Percentiles rank a stretch among this genome's conserved stretches.
phyloP scores from a whole-genome alignment of 129 eudicot species.

The Tanacetum coccineum region DNA sequence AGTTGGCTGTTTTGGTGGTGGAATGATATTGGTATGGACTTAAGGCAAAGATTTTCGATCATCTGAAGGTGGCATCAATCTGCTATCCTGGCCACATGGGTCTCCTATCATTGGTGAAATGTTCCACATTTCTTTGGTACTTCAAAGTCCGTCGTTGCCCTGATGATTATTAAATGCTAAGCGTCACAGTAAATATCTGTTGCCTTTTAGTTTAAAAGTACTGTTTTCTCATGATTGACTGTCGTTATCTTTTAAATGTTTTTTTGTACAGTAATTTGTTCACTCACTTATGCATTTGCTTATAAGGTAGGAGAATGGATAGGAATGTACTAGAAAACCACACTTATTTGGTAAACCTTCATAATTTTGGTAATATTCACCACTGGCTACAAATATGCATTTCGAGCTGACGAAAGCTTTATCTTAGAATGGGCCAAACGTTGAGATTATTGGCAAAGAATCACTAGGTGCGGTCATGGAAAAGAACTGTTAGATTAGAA shows the following conservation, averaged over 20 bases:
- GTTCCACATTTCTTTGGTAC: constrained; percentile 54
- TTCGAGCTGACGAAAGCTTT: constrained; percentile 31
- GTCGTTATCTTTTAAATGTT: not conserved
- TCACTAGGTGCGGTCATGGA: constrained; percentile 47
- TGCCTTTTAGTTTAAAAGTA: not conserved
- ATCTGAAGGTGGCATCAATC: constrained; percentile 22
- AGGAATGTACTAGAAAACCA: constrained; percentile 46
- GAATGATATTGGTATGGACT: constrained; percentile 46
- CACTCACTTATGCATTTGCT: not conserved
- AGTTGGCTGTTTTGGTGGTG: constrained; percentile 49
- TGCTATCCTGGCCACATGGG: constrained; percentile 71
- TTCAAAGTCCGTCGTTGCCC: constrained; percentile 50
- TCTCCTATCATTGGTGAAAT: constrained; percentile 53
- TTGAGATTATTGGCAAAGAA: constrained; percentile 34
- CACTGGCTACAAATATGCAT: constrained; percentile 35
- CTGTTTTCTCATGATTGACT: no score
- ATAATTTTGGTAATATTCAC: constrained; percentile 39
- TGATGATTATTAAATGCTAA: constrained; percentile 48
- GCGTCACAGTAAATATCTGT: constrained; percentile 34
- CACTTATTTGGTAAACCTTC: constrained; percentile 50
- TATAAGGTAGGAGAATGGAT: constrained; percentile 48
- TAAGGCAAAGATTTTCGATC: constrained; percentile 16
- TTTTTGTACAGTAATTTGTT: not conserved
- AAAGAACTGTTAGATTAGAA: constrained; percentile 35
- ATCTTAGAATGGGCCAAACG: constrained; percentile 32